Conservation (phyloP, 2,329 filamentous ascomycete species). For the Phialophora tarda region DNA sequence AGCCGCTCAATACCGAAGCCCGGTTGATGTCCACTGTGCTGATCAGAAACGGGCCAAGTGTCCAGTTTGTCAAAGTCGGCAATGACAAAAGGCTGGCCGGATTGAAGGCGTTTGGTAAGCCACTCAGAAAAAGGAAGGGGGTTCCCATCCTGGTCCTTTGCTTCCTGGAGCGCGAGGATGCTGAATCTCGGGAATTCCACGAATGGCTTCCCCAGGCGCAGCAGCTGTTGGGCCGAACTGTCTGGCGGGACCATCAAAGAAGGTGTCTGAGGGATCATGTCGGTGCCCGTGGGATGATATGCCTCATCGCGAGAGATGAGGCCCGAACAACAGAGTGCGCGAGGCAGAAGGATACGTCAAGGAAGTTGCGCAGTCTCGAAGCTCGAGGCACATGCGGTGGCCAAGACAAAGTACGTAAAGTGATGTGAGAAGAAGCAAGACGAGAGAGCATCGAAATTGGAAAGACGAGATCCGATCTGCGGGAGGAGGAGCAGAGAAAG, state of each 20-base stretch:
- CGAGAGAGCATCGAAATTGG: background rate
- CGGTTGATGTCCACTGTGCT: constrained; percentile 27
- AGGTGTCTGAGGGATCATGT: constrained; percentile 39
- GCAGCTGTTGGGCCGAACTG: constrained; percentile 39
- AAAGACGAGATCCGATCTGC: constrained; percentile 12
- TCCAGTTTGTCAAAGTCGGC: constrained; percentile 44
- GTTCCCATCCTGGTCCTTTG: constrained; percentile 36
- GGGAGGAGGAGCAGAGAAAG: constrained; percentile 12
- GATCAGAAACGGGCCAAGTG: constrained; percentile 39
- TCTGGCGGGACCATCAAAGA: constrained; percentile 38
- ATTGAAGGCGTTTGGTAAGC: constrained; percentile 42
- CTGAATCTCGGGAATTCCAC: constrained; percentile 44
- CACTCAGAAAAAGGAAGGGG: constrained; percentile 40
- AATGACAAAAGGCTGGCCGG: constrained; percentile 46
- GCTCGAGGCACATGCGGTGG: background rate
- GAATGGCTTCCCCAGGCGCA: constrained; percentile 42
- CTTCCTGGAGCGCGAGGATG: constrained; percentile 40
- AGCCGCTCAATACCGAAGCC: constrained; percentile 44
- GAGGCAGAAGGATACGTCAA: background rate
- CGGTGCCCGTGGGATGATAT: constrained; percentile 9
- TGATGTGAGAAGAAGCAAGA: background rate
- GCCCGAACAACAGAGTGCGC: background rate
- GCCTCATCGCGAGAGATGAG: constrained; percentile 24
- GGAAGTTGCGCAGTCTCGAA: background rate
- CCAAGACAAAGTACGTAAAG: background rate